Evolutionary conservation across 228 moss, liverwort and hornwort genomes (phyloP).

Genomic region (Sphagnum fallax): DNA sequence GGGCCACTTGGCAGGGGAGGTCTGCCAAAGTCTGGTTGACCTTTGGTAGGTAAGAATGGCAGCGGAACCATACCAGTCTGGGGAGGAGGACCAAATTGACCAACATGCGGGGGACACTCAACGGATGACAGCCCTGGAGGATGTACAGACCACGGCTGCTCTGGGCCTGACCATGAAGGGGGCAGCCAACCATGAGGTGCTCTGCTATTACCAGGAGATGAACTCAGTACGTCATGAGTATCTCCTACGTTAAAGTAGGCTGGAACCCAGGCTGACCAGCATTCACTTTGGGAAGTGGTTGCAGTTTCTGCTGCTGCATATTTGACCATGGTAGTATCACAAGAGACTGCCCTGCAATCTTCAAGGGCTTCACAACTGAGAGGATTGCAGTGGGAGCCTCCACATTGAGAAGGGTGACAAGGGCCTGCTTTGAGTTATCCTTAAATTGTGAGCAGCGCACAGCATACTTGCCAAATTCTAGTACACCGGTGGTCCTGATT

Average conservation of each 20-base stretch:
- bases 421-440: conserved; percentile 3
- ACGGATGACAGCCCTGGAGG: neutral
- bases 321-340: conserved; percentile 2
- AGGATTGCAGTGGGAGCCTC: conserved; percentile 5
- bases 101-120: neutral
- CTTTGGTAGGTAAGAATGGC: too few relatives aligned
- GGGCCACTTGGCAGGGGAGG: conserved; percentile 3
- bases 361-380: neutral
- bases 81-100: too few relatives aligned
- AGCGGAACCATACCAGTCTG: neutral
- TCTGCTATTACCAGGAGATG: too few relatives aligned
- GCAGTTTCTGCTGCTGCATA: conserved; percentile 4
- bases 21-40: neutral
- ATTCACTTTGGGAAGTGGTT: neutral
- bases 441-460: conserved; percentile 3
- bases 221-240: too few relatives aligned
- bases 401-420: conserved; percentile 3
- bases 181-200: too few relatives aligned
- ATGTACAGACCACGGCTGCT: neutral
- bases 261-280: neutral
- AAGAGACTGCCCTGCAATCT: neutral
- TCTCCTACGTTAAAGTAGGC: too few relatives aligned
- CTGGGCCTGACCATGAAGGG: too few relatives aligned
- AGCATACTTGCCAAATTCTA: conserved; percentile 3
- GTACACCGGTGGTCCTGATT: conserved; percentile 2